Percentiles rank a stretch among this genome's conserved stretches.
Evolutionary conservation across 176 grass and related monocot species (phyloP).

Genomic region (Guadua angustifolia): DNA sequence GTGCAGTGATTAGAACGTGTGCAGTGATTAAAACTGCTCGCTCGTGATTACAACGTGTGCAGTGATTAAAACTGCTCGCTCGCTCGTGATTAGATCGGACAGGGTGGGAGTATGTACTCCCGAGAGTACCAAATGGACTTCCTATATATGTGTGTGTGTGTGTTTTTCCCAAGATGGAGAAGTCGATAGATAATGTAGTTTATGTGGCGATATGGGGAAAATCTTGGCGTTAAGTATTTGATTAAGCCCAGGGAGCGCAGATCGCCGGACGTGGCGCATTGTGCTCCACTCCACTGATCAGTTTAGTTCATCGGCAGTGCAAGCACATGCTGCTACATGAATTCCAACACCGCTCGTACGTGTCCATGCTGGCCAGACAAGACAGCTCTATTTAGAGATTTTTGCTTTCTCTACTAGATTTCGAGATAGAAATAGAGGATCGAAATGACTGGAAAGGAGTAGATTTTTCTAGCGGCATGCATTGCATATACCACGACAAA

Average conservation of each 20-base stretch:
- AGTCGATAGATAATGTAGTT: conserved; percentile 38
- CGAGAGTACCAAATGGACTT: no score
- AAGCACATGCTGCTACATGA: conserved; percentile 12
- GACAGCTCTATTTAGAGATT: neutral
- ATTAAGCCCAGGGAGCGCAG: conserved; percentile 7
- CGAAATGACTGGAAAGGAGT: neutral
- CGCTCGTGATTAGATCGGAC: no score
- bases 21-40: no score
- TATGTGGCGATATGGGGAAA: conserved; percentile 11
- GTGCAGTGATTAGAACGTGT: no score
- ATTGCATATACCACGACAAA: no score
- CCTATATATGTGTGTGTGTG: no score
- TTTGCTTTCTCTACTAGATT: no score
- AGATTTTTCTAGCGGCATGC: no score
- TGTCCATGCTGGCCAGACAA: neutral
- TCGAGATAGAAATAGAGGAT: no score
- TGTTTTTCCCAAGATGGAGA: conserved; percentile 15
- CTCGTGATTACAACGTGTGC: no score
- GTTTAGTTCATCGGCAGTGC: neutral
- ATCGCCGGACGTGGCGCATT: conserved; percentile 37
- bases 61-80: no score
- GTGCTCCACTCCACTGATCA: conserved; percentile 36
- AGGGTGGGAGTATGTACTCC: no score
- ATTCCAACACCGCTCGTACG: conserved; percentile 26
- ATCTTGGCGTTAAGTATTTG: neutral